These are phyloP conservation scores for Scheffersomyces illinoinensis DNA, from an alignment of 1,139 yeast species.

Conservation along the genomic window DNA sequence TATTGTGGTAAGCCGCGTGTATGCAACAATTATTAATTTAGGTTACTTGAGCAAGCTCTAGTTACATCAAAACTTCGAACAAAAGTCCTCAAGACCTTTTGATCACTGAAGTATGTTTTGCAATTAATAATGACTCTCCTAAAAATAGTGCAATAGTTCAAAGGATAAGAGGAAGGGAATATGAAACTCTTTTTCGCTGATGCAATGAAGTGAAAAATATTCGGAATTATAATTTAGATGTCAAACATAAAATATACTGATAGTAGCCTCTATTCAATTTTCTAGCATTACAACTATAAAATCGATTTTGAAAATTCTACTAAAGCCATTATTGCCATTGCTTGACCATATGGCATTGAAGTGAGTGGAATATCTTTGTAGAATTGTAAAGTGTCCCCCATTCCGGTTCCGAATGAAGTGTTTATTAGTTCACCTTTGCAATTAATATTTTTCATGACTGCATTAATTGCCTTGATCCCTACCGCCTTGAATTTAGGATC, in stretches of 20 bases:
- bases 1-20: conserved; percentile 42
- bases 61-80: too few species aligned
- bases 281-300: conserved; percentile 7
- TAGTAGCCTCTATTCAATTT: too few species aligned
- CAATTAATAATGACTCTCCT: too few species aligned
- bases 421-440: conserved; percentile 28
- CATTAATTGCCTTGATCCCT: conserved; percentile 27
- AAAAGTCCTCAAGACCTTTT: too few species aligned
- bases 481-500: conserved; percentile 17
- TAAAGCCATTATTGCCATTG: conserved; percentile 36
- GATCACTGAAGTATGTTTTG: too few species aligned
- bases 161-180: too few species aligned
- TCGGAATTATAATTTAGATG: not conserved
- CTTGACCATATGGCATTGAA: conserved; percentile 37
- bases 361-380: conserved; percentile 33
- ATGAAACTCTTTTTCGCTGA: not conserved
- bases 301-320: conserved; percentile 25
- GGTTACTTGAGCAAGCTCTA: not conserved
- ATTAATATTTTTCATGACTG: conserved; percentile 25
- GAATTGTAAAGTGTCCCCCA: conserved; percentile 30
- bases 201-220: not conserved
- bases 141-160: too few species aligned
- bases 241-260: not conserved
- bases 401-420: conserved; percentile 36
- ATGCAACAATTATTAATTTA: conserved; percentile 43